Percentiles rank a stretch among this genome's conserved stretches.
phyloP scores from a whole-genome alignment of 192 early-diverging fungal genomes.

The Thamnidium elegans region DNA sequence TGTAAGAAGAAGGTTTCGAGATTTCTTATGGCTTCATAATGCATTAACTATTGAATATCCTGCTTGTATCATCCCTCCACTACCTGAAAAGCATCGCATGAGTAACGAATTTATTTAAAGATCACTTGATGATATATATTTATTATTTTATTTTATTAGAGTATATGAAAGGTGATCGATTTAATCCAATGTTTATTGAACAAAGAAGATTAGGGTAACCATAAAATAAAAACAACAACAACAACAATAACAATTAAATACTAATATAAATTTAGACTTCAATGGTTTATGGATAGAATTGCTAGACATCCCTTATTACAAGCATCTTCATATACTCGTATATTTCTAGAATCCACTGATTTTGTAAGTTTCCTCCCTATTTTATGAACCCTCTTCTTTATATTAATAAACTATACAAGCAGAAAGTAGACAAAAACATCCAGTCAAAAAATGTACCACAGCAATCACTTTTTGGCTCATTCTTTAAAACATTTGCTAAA shows the following conservation, averaged over 20 bases:
- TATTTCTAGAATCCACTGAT: conserved; percentile 85
- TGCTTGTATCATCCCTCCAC: conserved; percentile 80
- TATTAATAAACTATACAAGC: too few relatives aligned
- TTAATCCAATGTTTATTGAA: conserved; percentile 90
- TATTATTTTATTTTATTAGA: conserved; percentile 44
- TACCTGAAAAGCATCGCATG: conserved; percentile 91
- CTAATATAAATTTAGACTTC: conserved; percentile 51
- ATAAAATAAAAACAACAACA: background rate
- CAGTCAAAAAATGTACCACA: background rate
- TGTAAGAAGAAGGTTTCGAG: conserved; percentile 88
- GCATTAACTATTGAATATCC: conserved; percentile 73
- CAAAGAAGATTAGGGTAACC: conserved; percentile 63
- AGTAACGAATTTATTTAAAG: conserved; percentile 42
- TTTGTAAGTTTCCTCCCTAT: conserved; percentile 44
- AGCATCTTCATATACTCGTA: conserved; percentile 59
- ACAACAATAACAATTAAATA: background rate
- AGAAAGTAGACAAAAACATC: conserved; percentile 9
- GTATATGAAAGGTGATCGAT: conserved; percentile 94
- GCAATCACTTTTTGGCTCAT: conserved; percentile 68
- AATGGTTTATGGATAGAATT: conserved; percentile 83
- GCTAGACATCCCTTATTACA: conserved; percentile 82
- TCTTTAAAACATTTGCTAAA: conserved; percentile 87
- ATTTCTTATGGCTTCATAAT: conserved; percentile 90
- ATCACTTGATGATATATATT: background rate
- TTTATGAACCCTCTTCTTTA: too few relatives aligned